Conservation (phyloP, 2,329 filamentous ascomycete species). For the Claviceps sp. region DNA sequence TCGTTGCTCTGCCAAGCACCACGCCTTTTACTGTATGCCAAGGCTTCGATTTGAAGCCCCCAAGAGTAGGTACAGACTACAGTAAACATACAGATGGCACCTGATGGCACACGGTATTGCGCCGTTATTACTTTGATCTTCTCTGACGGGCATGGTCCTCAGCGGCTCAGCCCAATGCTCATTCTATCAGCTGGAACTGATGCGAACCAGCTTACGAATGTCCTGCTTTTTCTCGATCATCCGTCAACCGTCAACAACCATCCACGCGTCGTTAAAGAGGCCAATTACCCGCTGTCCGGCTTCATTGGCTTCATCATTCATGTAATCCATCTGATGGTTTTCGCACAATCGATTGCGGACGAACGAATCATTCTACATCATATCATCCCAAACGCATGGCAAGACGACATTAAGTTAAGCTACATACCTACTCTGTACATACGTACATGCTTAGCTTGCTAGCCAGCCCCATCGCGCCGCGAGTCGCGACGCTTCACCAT, state of each 20-base stretch:
- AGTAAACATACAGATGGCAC: background rate
- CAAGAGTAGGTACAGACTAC: background rate
- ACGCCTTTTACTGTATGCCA: background rate
- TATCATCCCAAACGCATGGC: background rate
- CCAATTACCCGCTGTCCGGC: too few relatives aligned
- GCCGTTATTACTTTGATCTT: background rate
- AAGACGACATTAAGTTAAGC: background rate
- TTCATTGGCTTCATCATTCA: too few relatives aligned
- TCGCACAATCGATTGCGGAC: background rate
- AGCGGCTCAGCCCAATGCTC: background rate
- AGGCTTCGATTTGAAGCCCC: background rate
- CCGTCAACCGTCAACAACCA: background rate
- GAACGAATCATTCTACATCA: background rate
- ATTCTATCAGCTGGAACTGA: background rate
- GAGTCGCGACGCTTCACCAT: background rate
- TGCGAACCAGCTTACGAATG: background rate
- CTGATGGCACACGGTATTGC: background rate
- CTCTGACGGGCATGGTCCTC: background rate
- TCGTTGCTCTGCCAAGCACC: background rate
- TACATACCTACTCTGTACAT: too few relatives aligned
- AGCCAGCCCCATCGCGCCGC: background rate
- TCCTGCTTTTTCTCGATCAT: background rate
- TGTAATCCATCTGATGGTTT: too few relatives aligned
- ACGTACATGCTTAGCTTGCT: background rate
- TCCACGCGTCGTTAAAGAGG: background rate